A percentile compares a stretch with the other conserved stretches of the same genome.
Evolutionary conservation across 768 basidiomycete species (phyloP).

Genomic region (Leucocoprinus sp.): DNA sequence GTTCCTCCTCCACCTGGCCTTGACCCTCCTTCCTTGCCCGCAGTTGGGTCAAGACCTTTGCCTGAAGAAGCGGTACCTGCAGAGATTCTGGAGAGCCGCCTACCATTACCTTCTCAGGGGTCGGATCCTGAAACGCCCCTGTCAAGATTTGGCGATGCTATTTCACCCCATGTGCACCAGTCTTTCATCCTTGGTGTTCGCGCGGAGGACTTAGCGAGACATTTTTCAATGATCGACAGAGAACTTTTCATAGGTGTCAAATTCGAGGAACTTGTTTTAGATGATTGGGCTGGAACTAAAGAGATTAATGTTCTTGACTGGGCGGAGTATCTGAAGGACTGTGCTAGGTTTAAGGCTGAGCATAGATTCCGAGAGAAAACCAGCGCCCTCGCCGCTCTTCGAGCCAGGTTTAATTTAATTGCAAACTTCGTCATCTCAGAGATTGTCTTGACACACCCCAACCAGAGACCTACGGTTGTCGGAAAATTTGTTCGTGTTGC

Average conservation of each 20-base stretch:
- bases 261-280: constrained; percentile 81
- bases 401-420: constrained; percentile 80
- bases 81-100: constrained; percentile 57
- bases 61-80: constrained; percentile 56
- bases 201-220: constrained; percentile 58
- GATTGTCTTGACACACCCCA: constrained; percentile 64
- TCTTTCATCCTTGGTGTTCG: constrained; percentile 66
- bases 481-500: constrained; percentile 81
- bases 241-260: constrained; percentile 79
- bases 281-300: constrained; percentile 57
- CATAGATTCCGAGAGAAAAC: constrained; percentile 50
- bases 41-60: constrained; percentile 37
- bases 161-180: constrained; percentile 40
- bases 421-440: constrained; percentile 77
- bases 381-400: constrained; percentile 62
- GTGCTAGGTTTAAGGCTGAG: constrained; percentile 61
- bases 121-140: constrained; percentile 16
- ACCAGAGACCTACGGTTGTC: constrained; percentile 56
- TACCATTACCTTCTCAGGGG: constrained; percentile 23
- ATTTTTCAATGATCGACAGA: constrained; percentile 83
- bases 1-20: constrained; percentile 20
- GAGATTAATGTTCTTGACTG: constrained; percentile 75
- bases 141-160: constrained; percentile 27
- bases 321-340: constrained; percentile 72
- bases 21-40: constrained; percentile 19